These are phyloP conservation scores for Scytalidium sp. DNA, from an alignment of 2,329 filamentous ascomycete species.

Conservation along the genomic window DNA sequence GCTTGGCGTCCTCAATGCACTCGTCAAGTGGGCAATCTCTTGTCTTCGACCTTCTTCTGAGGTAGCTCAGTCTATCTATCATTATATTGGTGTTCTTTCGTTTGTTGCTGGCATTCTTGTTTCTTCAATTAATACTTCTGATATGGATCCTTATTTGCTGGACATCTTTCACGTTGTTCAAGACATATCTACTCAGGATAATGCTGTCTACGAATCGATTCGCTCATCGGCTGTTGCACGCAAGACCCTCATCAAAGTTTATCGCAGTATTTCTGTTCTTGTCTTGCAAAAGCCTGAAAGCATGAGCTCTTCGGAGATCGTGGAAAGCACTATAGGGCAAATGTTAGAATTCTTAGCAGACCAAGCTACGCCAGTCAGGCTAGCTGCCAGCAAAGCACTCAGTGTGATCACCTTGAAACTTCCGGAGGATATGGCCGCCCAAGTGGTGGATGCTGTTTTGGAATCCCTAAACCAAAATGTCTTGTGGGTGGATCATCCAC, in stretches of 20 bases:
- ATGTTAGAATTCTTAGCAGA: conserved; percentile 77
- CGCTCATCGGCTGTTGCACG: conserved; percentile 74
- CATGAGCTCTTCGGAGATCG: conserved; percentile 41
- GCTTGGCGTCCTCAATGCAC: conserved; percentile 63
- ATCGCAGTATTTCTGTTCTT: conserved; percentile 70
- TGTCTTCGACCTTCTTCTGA: conserved; percentile 48
- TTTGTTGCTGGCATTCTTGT: conserved; percentile 74
- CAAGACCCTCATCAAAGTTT: conserved; percentile 82
- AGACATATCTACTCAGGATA: conserved; percentile 51
- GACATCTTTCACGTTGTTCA: conserved; percentile 65
- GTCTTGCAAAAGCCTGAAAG: conserved; percentile 28
- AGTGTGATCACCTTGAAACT: conserved; percentile 83
- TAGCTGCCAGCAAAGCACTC: conserved; percentile 89
- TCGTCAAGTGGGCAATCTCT: conserved; percentile 69
- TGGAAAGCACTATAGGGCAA: conserved; percentile 81
- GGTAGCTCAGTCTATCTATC: conserved; percentile 57
- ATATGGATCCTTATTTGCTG: conserved; percentile 65
- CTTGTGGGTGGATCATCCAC: conserved; percentile 45
- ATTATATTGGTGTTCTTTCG: conserved; percentile 73
- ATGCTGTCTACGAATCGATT: conserved; percentile 49
- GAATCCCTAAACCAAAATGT: conserved; percentile 62
- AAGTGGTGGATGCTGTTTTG: conserved; percentile 85
- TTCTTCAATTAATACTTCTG: conserved; percentile 67
- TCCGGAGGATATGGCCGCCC: conserved; percentile 73
- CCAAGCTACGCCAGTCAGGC: conserved; percentile 84